Base-by-base conservation (phyloP, 345 rosid species). In the Firmiana major region DNA sequence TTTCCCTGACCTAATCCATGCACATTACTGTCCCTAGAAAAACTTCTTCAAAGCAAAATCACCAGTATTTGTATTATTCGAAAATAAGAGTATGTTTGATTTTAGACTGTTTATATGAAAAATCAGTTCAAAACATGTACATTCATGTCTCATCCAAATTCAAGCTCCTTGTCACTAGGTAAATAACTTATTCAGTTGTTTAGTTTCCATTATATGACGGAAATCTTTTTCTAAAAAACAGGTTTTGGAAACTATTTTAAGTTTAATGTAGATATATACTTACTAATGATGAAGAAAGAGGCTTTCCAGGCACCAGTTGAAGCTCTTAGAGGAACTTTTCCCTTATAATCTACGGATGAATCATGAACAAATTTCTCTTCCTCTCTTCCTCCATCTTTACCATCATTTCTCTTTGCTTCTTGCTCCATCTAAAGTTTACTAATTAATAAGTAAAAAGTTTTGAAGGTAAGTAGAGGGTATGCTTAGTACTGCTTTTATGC, bases 261-360 rank as follows among this genome's bases (percentile, higher is more conserved):
- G 9, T 15, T 10, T 63, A 19, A 69, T 69, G 2, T n/a, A 11
- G 15, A 45, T 9, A 21, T 17, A 3, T n/a, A 46, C 83, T 81
- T 79, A 91, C 95, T 87, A 24, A 91, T 84, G 70, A 91, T 89
- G 77, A 89, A 88, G 75, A 88, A 84, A 22, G 93, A 83, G 72
- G 95, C 91, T 79, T 80, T 88, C 95, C 95, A 91, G 31, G 72
- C 91, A 54, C 95, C 95, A 36, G 95, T 86, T 11, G 86, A 81
- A 76, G 87, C 72, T 53, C 95, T 85, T 8, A 83, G 88, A 80
- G 95, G 91, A 55, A 86, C 53, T 46, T 80, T 84, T 64, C 88
- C 91, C 81, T 84, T 78, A 46, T 86, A 81, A 85, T 91, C 90
- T 26, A 87, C 70, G 6, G 95, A 89, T 46, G 91, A 88, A 80